A percentile compares a stretch with the other conserved stretches of the same genome.
Conservation (phyloP, 2,329 filamentous ascomycete genomes). For the Coniochaeta prunicola region DNA sequence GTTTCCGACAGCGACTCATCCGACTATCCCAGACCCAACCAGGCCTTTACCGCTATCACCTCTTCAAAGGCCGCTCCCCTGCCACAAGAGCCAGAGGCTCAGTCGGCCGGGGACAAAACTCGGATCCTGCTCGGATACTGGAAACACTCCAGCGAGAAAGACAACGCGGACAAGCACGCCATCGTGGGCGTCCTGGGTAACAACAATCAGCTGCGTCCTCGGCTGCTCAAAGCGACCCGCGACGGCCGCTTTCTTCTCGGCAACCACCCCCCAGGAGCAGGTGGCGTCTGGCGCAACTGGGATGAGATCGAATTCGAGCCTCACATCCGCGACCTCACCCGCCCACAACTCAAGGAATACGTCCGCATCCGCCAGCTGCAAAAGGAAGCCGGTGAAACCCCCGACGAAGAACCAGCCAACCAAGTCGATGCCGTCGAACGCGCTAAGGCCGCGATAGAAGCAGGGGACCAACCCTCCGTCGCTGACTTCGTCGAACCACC, state of each 20-base stretch:
- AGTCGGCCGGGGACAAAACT: conserved; percentile 20
- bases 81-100: background rate
- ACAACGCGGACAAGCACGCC: conserved; percentile 47
- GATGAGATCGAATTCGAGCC: conserved; percentile 54
- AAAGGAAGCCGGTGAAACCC: conserved; percentile 43
- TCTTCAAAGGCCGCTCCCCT: background rate
- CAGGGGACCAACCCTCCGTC: background rate
- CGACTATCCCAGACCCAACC: background rate
- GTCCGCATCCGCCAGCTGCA: conserved; percentile 54
- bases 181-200: conserved; percentile 55
- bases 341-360: conserved; percentile 57
- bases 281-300: conserved; percentile 55
- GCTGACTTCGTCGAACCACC: conserved; percentile 5
- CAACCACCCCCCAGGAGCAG: conserved; percentile 54
- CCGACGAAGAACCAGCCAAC: conserved; percentile 40
- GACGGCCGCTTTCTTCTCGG: conserved; percentile 51
- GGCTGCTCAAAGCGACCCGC: conserved; percentile 51
- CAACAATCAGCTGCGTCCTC: conserved; percentile 59
- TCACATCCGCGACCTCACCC: conserved; percentile 42
- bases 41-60: background rate
- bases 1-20: background rate
- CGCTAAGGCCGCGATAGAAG: conserved; percentile 28
- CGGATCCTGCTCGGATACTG: conserved; percentile 53
- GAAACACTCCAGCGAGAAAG: conserved; percentile 42
- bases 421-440: conserved; percentile 40